These are phyloP conservation scores for Dactylis glomerata DNA, from an alignment of 176 grass and related monocot genomes.

Conservation along the genomic window DNA sequence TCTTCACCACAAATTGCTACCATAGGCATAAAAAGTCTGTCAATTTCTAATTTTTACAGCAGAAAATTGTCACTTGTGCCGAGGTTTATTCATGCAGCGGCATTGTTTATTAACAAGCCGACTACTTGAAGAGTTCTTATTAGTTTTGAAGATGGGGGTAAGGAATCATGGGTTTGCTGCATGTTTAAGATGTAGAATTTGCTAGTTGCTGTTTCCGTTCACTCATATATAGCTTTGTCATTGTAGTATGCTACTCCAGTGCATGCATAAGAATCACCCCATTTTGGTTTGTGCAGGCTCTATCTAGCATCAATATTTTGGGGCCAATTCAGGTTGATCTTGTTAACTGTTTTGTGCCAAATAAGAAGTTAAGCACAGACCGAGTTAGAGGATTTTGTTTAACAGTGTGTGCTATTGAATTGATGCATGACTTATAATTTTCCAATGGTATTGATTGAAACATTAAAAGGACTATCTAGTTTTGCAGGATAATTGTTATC, in stretches of 20 bases:
- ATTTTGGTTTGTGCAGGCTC: background rate
- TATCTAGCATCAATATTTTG: constrained; percentile 1
- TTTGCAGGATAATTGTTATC: background rate
- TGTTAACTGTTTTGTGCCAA: background rate
- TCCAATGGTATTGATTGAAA: background rate
- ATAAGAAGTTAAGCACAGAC: background rate
- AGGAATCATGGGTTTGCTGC: background rate
- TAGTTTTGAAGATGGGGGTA: background rate
- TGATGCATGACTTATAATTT: background rate
- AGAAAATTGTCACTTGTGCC: background rate
- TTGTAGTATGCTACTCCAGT: background rate
- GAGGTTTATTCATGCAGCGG: background rate
- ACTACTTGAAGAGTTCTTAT: background rate
- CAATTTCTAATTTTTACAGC: background rate
- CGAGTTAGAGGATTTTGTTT: background rate
- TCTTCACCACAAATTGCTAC: background rate
- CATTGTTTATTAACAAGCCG: background rate
- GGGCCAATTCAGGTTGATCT: background rate
- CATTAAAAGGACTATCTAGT: background rate
- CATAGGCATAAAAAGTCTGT: background rate
- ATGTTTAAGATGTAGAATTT: background rate
- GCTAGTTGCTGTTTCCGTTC: background rate
- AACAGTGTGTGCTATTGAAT: background rate
- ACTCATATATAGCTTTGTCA: constrained; percentile 12
- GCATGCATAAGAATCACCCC: background rate